Evolutionary conservation across 2,329 filamentous ascomycete species (phyloP).

Genomic region (Paraconiothyrium brasiliense): DNA sequence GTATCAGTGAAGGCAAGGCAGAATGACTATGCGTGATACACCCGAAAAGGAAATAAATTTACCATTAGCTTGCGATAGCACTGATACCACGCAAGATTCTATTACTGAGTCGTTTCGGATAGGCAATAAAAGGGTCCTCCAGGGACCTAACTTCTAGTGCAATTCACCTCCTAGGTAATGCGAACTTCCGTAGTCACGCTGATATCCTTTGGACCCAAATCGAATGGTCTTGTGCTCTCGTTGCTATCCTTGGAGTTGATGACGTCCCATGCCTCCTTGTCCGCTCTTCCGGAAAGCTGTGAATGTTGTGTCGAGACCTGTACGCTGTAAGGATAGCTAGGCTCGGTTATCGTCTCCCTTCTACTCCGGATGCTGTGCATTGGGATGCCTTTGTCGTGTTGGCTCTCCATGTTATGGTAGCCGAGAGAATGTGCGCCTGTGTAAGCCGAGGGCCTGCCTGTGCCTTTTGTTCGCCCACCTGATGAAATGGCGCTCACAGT

Average conservation of each 20-base stretch:
- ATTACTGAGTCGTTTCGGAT: too few species aligned
- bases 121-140: too few species aligned
- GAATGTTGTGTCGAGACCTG: constrained; percentile 26
- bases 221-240: constrained; percentile 28
- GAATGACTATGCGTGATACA: too few species aligned
- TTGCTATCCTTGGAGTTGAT: constrained; percentile 28
- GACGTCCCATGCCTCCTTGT: constrained; percentile 33
- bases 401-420: constrained; percentile 30
- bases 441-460: constrained; percentile 21
- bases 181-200: constrained; percentile 32
- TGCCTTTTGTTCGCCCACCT: constrained; percentile 24
- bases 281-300: constrained; percentile 22
- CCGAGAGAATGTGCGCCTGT: constrained; percentile 26
- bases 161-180: constrained; percentile 17
- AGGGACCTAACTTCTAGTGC: not conserved
- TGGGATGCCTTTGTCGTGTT: constrained; percentile 26
- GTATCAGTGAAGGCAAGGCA: too few species aligned
- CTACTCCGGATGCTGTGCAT: constrained; percentile 25
- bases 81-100: too few species aligned
- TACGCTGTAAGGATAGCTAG: constrained; percentile 28
- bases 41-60: too few species aligned
- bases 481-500: constrained; percentile 35
- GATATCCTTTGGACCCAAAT: constrained; percentile 24
- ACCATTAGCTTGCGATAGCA: too few species aligned
- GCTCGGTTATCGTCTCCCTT: constrained; percentile 7